Base-by-base conservation (phyloP, 176 grass and related monocot species). In the Rhynchospora pubera region DNA sequence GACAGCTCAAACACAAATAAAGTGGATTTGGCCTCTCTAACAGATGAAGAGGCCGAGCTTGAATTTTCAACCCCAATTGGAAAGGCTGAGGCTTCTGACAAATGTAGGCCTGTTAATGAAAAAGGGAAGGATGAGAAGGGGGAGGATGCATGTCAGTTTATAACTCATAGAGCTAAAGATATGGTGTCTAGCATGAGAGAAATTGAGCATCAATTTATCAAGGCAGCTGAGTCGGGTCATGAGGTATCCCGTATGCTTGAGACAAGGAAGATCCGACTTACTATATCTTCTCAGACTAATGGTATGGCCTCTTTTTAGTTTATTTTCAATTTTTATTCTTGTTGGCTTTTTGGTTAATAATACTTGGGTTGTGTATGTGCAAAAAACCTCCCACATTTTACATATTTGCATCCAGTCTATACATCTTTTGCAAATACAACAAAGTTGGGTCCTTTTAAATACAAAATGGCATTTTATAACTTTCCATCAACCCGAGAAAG, bases 171-270 rank as follows among this genome's bases (percentile, higher is more conserved):
- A 73, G 85, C 87, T 44, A 89, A 85, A 86, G 78, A 82, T 85
- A 89, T 89, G 63, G 19, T 92, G 19, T 78, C 68, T 4, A 86
- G 78, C 70, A 88, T 91, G 30, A 86, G 84, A 65, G 87, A 91
- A 46, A 86, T 94, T 61, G 92, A 94, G 71, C 70, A 72, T 70
- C 85, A 78, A 11, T 94, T 94, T 85, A 76, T 70, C 66, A 85
- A 71, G 73, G 89, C 87, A 28, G 84, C 87, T 23, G 85, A 91
- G 23, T 87, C 87, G 16, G 89, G 92, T 53, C 83, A 94, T 66
- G 89, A 91, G 71, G 74, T 94, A 43, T 91, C 79, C 1, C 86
- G 87, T 79, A 94, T 91, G 92, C 82, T 94, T 83, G 92, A 94
- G 74, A 86, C 82, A n/a, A 89, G 65, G 64, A 91, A 84, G 61